Conservation (phyloP, 345 rosid species). For the Eucalyptus tenuipes region DNA sequence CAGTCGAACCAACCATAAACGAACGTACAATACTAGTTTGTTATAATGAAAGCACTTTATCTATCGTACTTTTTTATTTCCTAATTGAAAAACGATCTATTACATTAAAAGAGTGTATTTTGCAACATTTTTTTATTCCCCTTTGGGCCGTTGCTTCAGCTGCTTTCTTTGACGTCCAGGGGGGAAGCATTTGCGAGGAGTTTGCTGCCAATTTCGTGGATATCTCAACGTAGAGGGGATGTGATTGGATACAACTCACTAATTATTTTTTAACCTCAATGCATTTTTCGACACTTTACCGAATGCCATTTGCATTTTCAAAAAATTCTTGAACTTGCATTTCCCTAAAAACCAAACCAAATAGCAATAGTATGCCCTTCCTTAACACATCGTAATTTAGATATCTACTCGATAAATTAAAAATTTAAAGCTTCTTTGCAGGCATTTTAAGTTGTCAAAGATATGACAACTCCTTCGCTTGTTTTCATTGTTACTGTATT, state of each 20-base stretch:
- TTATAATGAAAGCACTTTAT: too few species aligned
- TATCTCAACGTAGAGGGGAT: not conserved
- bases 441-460: not conserved
- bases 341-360: not conserved
- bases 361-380: not conserved
- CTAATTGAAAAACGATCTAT: too few species aligned
- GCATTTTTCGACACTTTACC: too few species aligned
- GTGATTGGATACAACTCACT: too few species aligned
- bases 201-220: not conserved
- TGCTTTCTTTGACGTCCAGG: not conserved
- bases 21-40: too few species aligned
- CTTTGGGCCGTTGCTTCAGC: too few species aligned
- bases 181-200: too few species aligned
- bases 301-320: not conserved
- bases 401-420: not conserved
- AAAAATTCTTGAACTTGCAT: too few species aligned
- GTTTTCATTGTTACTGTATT: not conserved
- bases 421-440: not conserved
- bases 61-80: too few species aligned
- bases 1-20: too few species aligned
- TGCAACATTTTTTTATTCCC: not conserved
- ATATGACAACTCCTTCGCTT: not conserved
- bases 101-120: not conserved
- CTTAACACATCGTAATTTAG: not conserved
- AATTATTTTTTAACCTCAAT: too few species aligned